These are phyloP conservation scores for Loxodes magnus DNA, from an alignment of 73 alveolate species.

Conservation along the genomic window DNA sequence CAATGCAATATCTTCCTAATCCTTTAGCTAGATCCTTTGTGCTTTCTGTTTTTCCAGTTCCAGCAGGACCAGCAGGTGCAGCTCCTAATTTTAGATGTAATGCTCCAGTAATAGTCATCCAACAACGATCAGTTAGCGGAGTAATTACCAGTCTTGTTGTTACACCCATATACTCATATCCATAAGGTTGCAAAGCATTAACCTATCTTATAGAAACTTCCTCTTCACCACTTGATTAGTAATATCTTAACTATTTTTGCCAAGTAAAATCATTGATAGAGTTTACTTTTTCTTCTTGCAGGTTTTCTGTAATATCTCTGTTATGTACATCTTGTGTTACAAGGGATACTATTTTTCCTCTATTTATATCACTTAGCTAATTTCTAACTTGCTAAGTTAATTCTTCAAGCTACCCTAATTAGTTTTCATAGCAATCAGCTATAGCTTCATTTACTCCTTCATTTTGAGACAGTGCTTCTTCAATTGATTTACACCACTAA, in stretches of 20 bases:
- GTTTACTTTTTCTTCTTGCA: conserved; percentile 75
- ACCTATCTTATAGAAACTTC: conserved; percentile 54
- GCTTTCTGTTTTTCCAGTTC: conserved; percentile 98
- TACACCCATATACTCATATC: conserved; percentile 98
- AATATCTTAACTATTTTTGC: conserved; percentile 96
- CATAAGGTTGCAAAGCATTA: conserved; percentile 81
- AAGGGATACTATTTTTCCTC: conserved; percentile 80
- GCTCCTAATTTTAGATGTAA: conserved; percentile 73
- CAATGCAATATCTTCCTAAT: conserved; percentile 75
- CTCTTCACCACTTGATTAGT: conserved; percentile 67
- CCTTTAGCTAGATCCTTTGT: conserved; percentile 88
- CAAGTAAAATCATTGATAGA: conserved; percentile 89
- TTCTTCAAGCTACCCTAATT: conserved; percentile 56
- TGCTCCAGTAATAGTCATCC: conserved; percentile 88
- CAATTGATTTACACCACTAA: conserved; percentile 64
- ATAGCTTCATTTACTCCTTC: conserved; percentile 60
- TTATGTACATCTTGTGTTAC: conserved; percentile 93
- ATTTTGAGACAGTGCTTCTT: conserved; percentile 46
- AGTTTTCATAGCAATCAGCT: conserved; percentile 63
- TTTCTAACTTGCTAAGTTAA: conserved; percentile 78
- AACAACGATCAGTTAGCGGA: conserved; percentile 92
- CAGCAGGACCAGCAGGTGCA: conserved; percentile 97
- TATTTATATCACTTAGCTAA: conserved; percentile 50
- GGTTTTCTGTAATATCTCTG: conserved; percentile 61
- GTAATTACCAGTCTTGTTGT: conserved; percentile 89